Evolutionary conservation across 2,329 filamentous ascomycete species (phyloP), one percentile per base, ranked within the genome.

Genomic region (Blastomyces emzantsi): DNA sequence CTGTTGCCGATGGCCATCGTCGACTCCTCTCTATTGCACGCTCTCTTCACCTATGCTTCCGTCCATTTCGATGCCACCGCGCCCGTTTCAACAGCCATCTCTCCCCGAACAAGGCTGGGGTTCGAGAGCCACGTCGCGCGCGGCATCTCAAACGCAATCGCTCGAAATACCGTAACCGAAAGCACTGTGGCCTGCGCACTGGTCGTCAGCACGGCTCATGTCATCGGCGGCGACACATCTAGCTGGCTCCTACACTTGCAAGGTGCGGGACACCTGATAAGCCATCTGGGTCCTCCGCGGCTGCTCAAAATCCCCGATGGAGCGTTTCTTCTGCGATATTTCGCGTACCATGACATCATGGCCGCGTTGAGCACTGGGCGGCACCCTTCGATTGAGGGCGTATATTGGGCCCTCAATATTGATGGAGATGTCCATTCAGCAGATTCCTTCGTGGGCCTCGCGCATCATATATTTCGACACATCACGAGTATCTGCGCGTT

Each of bases 301-400:
- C 64, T 66, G 2, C 58, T 61, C 25, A 56, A 49, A 43, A 62
- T 61, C 36, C 57, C 60, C 30, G 65, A 66, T 55, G 65, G 65
- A 0, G 33, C 52, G 45, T 66, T 66, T 49, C 65, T 66, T 22
- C 54, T 66, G 33, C 64, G 65, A 36, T 63, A 66, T 52, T 66
- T 66, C 45, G 65, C 65, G 17, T 66, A 66, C 62, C 65, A 66
- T 51, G 65, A 66, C 56, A 66, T 65, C 30, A 63, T 66, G 58
- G 64, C 65, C 13, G 64, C 65, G 13, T 54, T 66, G 43, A 66
- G 65, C 45, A 66, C 65, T 52, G 64, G 64, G 25, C 51, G 62
- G 39, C 64, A 58, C 25, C 64, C 65, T 17, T 57, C 51, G 30
- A 61, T 65, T 51, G 2, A 41, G 4, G 65, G 65, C 25, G 45